Base-by-base conservation (phyloP, 108 stramenopile genomes). In the Cyclostephanos invisitatus region DNA sequence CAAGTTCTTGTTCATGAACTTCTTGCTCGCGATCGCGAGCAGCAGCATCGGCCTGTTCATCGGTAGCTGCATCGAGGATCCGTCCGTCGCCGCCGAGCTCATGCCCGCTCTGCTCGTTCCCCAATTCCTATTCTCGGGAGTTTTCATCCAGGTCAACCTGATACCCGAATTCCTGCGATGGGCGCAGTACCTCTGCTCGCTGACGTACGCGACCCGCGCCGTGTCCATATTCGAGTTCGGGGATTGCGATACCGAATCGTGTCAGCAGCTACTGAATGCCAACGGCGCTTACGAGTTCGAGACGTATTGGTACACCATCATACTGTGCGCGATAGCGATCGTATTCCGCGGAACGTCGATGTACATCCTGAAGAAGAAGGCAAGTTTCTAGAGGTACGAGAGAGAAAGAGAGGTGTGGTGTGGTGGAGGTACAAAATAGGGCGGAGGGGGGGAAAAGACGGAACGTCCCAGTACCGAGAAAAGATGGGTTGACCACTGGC, bases 111-210 rank as follows among this genome's bases (percentile, higher is more conserved):
- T 93, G 0, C 87, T 93, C 67, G 87, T 96, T 12, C 95, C 95
- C 17, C 95, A 96, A 67, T 80, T 96, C 63, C 87, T 96, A 10
- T 93, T 96, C 67, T 88, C 89, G 32, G 95, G 94, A 2, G 89
- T 93, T 70, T 91, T 91, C 58, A 85, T 91, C 0, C 62, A 73
- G 11, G 78, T 83, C 32, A 77, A 86, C 10, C 66, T 89, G 40
- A 87, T 91, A 36, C 90, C 90, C 24, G 53, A 53, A n/a, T 91
- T 87, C 86, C 59, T 91, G 24, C 78, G 81, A 36, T 91, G 92
- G 92, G 85, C 83, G 10, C 87, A 85, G 63, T 93, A 88, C 57
- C 57, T 89, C 10, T 91, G 88, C 66, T 62, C 85, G 10, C 62
- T 93, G 53, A 89, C 87, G 0, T 93, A 91, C 59, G 87, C 74